Conservation (phyloP, 768 basidiomycete species). For the Pisolithus microcarpus region DNA sequence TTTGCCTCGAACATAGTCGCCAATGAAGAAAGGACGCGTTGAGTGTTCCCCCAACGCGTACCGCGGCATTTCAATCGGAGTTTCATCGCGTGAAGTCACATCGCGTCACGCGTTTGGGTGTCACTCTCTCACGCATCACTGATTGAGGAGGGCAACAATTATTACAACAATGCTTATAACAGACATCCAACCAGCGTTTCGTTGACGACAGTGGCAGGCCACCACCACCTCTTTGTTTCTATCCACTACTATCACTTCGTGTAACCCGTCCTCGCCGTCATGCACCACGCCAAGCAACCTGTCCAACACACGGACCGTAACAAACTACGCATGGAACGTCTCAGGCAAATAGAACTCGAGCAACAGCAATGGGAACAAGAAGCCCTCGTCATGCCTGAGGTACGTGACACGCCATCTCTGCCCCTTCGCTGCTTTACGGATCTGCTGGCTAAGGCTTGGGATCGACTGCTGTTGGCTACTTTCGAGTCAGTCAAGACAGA, state of each 20-base stretch:
- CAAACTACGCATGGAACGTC: conserved; percentile 39
- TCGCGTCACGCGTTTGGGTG: conserved; percentile 19
- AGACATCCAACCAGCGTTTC: no score
- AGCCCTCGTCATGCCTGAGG: conserved; percentile 53
- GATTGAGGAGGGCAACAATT: background rate
- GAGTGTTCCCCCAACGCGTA: conserved; percentile 1
- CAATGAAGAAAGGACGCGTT: conserved; percentile 13
- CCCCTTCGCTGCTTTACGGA: background rate
- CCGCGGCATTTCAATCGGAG: conserved; percentile 32
- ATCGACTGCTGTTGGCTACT: conserved; percentile 29
- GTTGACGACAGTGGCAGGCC: background rate
- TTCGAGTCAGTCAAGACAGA: conserved; percentile 54
- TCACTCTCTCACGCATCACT: conserved; percentile 8
- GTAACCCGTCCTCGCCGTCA: background rate
- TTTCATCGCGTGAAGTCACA: conserved; percentile 24
- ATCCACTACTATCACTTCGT: background rate
- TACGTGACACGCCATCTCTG: conserved; percentile 10
- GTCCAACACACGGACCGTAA: conserved; percentile 30
- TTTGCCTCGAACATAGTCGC: conserved; percentile 81
- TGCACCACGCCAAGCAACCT: background rate
- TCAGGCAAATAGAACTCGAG: conserved; percentile 46
- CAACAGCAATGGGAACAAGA: conserved; percentile 48
- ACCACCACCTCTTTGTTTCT: background rate
- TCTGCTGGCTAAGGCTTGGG: conserved; percentile 19
- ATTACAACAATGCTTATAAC: background rate